Conservation (phyloP, 2,329 filamentous ascomycete species). For the Nemania bipapillata region DNA sequence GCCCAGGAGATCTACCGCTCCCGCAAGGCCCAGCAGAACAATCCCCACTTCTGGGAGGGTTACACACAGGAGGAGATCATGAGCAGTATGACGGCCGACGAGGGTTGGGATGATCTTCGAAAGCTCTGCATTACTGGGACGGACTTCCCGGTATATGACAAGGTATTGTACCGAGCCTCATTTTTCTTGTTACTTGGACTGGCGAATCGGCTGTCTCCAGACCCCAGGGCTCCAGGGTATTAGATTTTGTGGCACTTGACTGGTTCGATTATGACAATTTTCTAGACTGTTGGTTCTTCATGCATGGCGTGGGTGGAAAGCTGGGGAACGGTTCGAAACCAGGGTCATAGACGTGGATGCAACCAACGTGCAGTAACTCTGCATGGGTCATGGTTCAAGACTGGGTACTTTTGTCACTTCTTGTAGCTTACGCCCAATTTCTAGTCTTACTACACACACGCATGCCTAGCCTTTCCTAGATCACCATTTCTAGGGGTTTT, state of each 20-base stretch:
- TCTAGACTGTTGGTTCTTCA: conserved; percentile 17
- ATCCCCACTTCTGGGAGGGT: conserved; percentile 65
- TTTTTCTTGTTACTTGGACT: neutral
- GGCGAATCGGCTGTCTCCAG: neutral
- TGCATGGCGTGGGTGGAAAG: conserved; percentile 1
- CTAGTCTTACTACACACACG: neutral
- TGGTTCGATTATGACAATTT: conserved; percentile 11
- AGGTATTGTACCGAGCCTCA: too few relatives aligned
- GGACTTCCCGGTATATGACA: too few relatives aligned
- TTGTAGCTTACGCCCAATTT: neutral
- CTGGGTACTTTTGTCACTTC: neutral
- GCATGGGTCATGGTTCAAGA: conserved; percentile 13
- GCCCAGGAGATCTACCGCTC: conserved; percentile 77
- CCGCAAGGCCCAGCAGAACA: conserved; percentile 66
- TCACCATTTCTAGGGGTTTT: neutral
- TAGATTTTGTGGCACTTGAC: neutral
- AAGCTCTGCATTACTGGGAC: too few relatives aligned
- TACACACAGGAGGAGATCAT: conserved; percentile 67
- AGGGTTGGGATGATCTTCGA: too few relatives aligned
- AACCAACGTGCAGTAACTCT: conserved; percentile 12
- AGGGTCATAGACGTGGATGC: conserved; percentile 3
- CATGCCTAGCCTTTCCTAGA: too few relatives aligned
- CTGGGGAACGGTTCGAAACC: conserved; percentile 6
- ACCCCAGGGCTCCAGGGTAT: neutral
- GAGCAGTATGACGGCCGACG: conserved; percentile 65